A percentile compares a stretch with the other conserved stretches of the same genome.
Evolutionary conservation across 2,329 filamentous ascomycete genomes (phyloP).

Genomic region (Trichoderma cornu-damae): DNA sequence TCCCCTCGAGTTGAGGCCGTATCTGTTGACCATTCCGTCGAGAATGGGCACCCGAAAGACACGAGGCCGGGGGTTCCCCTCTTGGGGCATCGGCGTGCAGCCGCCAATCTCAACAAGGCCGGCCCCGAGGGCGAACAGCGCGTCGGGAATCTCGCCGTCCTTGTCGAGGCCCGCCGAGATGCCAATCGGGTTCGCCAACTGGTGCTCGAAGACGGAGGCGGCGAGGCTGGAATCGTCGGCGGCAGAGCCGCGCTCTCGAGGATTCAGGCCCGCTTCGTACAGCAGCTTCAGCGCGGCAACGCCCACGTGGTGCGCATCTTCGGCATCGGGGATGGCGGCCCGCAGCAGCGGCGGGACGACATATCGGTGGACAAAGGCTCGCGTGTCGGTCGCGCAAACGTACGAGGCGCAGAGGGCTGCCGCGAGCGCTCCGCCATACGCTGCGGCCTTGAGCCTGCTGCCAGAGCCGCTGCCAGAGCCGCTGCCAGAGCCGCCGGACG

Average conservation of each 20-base stretch:
- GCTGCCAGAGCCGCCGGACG: not conserved
- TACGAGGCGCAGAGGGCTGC: conserved; percentile 48
- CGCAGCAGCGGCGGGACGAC: conserved; percentile 62
- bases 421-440: conserved; percentile 40
- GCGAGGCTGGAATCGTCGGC: conserved; percentile 33
- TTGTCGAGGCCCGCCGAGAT: conserved; percentile 97
- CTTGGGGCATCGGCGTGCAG: conserved; percentile 79
- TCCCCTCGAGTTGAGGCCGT: conserved; percentile 88
- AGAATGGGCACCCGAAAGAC: conserved; percentile 82
- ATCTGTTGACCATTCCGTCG: conserved; percentile 88
- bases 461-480: not conserved
- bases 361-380: conserved; percentile 65
- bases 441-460: conserved; percentile 29
- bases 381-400: conserved; percentile 69
- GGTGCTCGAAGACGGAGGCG: conserved; percentile 65
- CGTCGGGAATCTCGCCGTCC: conserved; percentile 80
- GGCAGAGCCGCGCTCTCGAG: conserved; percentile 64
- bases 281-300: conserved; percentile 66
- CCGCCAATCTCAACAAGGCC: conserved; percentile 89
- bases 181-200: conserved; percentile 78
- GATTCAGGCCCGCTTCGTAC: conserved; percentile 69
- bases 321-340: conserved; percentile 65
- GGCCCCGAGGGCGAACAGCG: conserved; percentile 77
- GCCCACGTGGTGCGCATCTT: conserved; percentile 85
- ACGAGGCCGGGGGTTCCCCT: conserved; percentile 79